phyloP scores from a whole-genome alignment of 75 land plant genomes.

The Picea sitchensis region DNA sequence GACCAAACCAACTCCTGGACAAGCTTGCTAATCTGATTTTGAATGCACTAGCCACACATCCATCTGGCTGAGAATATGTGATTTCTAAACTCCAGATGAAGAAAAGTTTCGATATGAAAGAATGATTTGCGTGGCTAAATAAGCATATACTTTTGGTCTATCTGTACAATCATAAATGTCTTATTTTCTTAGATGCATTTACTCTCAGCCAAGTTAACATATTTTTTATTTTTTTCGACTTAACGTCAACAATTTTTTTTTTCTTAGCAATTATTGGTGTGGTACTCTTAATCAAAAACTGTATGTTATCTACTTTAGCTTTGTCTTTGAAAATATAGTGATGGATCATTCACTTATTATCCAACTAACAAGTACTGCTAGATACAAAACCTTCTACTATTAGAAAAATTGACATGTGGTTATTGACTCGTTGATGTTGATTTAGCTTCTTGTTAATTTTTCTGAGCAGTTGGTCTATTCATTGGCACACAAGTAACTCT shows the following conservation, averaged over 20 bases:
- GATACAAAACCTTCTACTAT: not conserved
- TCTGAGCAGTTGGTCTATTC: not conserved
- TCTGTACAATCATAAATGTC: not conserved
- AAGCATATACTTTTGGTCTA: not conserved
- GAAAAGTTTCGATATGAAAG: not conserved
- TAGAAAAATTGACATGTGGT: not conserved
- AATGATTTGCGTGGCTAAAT: not conserved
- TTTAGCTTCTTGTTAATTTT: not conserved
- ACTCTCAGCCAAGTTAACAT: not conserved
- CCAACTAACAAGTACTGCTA: no score
- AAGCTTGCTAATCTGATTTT: not conserved
- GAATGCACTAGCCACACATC: not conserved
- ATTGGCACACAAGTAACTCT: not conserved
- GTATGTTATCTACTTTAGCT: no score
- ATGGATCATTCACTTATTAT: no score
- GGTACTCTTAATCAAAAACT: no score
- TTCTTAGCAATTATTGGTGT: no score
- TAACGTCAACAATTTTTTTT: no score
- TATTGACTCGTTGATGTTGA: not conserved
- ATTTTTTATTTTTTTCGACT: not conserved
- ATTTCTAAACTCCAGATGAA: not conserved
- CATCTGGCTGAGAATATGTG: not conserved
- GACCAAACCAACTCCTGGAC: not conserved
- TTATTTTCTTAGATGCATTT: no score
- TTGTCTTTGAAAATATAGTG: no score